phyloP scores from a whole-genome alignment of 1,284 basidiomycete species.

The Athelia sp. region DNA sequence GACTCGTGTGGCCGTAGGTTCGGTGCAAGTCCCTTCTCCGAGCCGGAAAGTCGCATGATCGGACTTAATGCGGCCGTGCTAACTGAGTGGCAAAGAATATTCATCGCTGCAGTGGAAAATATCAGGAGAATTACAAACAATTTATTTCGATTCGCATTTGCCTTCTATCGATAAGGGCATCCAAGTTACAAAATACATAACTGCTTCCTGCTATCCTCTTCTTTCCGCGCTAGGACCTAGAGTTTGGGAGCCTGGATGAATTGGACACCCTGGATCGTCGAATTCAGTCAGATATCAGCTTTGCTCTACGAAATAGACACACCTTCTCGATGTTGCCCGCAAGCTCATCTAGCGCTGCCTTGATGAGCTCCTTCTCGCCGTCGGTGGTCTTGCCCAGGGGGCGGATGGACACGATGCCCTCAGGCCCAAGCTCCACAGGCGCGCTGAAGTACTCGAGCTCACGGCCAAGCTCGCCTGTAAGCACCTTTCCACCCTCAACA shows the following conservation, averaged over 20 bases:
- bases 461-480: slow-evolving; percentile 56
- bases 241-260: slow-evolving; percentile 34
- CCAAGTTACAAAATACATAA: too few relatives aligned
- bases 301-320: too few relatives aligned
- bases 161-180: too few relatives aligned
- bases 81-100: too few relatives aligned
- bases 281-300: not conserved
- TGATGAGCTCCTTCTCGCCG: slow-evolving; percentile 71
- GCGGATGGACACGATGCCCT: slow-evolving; percentile 81
- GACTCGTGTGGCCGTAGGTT: too few relatives aligned
- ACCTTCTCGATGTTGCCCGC: slow-evolving; percentile 75
- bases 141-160: too few relatives aligned
- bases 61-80: too few relatives aligned
- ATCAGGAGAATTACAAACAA: too few relatives aligned
- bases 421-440: slow-evolving; percentile 76
- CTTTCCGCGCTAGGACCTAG: slow-evolving; percentile 11
- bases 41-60: too few relatives aligned
- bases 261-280: slow-evolving; percentile 24
- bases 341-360: slow-evolving; percentile 80
- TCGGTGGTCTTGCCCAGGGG: slow-evolving; percentile 70
- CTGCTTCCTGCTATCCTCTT: too few relatives aligned
- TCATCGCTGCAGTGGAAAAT: too few relatives aligned
- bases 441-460: slow-evolving; percentile 84
- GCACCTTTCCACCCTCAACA: slow-evolving; percentile 59
- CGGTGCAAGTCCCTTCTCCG: too few relatives aligned